A percentile compares a stretch with the other conserved stretches of the same genome.
Conservation (phyloP, 2,329 filamentous ascomycete species). For the Talaromyces sp. region DNA sequence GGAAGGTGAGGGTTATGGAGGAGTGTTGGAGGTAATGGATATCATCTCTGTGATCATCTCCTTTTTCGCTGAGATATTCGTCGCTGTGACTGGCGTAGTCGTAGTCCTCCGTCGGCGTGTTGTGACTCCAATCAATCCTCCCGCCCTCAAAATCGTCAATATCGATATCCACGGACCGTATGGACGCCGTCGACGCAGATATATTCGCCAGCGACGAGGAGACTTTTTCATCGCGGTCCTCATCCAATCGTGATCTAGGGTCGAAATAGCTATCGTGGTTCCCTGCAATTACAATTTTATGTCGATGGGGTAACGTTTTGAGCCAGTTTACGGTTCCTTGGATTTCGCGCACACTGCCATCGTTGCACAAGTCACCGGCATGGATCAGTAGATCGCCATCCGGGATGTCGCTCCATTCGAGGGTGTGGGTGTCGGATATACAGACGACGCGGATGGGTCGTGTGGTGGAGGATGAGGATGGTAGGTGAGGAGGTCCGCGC, state of each 20-base stretch:
- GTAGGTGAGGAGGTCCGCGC: slow-evolving; percentile 62
- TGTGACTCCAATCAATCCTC: slow-evolving; percentile 54
- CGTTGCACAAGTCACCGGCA: slow-evolving; percentile 77
- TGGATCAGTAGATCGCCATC: slow-evolving; percentile 83
- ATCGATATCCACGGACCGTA: slow-evolving; percentile 37
- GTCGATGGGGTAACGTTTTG: slow-evolving; percentile 64
- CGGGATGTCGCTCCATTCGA: slow-evolving; percentile 53
- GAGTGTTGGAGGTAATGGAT: slow-evolving; percentile 74
- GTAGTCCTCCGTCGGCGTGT: slow-evolving; percentile 38
- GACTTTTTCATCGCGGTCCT: slow-evolving; percentile 48
- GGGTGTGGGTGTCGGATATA: slow-evolving; percentile 83
- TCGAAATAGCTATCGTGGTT: slow-evolving; percentile 92
- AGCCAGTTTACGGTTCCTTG: slow-evolving; percentile 86
- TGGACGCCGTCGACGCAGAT: slow-evolving; percentile 36
- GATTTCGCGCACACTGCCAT: slow-evolving; percentile 68
- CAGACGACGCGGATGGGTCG: slow-evolving; percentile 72
- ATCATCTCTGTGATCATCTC: not conserved
- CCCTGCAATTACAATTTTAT: slow-evolving; percentile 80
- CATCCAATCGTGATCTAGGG: slow-evolving; percentile 55
- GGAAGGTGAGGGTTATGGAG: slow-evolving; percentile 61
- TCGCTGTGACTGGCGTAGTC: slow-evolving; percentile 12
- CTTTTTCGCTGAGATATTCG: not conserved
- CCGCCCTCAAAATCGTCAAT: slow-evolving; percentile 39
- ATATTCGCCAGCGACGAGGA: slow-evolving; percentile 25
- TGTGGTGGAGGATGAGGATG: slow-evolving; percentile 47